Evolutionary conservation across 345 rosid genomes (phyloP).

Genomic region (Alliaria petiolata): DNA sequence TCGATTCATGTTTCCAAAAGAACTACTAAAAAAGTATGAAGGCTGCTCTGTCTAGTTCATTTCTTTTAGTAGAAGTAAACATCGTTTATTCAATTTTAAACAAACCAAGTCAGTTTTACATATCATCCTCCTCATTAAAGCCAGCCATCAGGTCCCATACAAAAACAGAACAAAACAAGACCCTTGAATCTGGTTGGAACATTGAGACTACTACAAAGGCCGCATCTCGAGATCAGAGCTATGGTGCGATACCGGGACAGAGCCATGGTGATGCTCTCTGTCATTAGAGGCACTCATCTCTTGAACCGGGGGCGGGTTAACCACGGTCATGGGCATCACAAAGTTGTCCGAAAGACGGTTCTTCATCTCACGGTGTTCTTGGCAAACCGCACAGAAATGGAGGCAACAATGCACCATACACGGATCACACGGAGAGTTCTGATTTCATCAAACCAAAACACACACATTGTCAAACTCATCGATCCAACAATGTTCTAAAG

Average conservation of each 20-base stretch:
- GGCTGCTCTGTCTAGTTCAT: too few species aligned
- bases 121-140: background rate
- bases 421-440: constrained; percentile 92
- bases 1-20: too few species aligned
- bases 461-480: background rate
- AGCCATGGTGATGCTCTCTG: background rate
- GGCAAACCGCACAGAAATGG: constrained; percentile 77
- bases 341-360: constrained; percentile 66
- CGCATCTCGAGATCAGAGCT: constrained; percentile 33
- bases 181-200: background rate
- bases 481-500: too few species aligned
- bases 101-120: constrained; percentile 10
- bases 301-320: constrained; percentile 88
- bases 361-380: constrained; percentile 90
- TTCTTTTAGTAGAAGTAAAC: too few species aligned
- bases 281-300: constrained; percentile 57
- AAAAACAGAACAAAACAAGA: constrained; percentile 18
- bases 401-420: constrained; percentile 69
- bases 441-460: constrained; percentile 25
- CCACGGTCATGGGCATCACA: constrained; percentile 82
- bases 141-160: background rate
- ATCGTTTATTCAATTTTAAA: background rate
- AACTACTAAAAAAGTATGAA: too few species aligned
- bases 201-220: constrained; percentile 22
- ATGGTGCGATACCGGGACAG: constrained; percentile 26